Percentiles rank a stretch among this genome's conserved stretches.
Conservation (phyloP, 805 yeast genomes). For the Ogataea philodendri region DNA sequence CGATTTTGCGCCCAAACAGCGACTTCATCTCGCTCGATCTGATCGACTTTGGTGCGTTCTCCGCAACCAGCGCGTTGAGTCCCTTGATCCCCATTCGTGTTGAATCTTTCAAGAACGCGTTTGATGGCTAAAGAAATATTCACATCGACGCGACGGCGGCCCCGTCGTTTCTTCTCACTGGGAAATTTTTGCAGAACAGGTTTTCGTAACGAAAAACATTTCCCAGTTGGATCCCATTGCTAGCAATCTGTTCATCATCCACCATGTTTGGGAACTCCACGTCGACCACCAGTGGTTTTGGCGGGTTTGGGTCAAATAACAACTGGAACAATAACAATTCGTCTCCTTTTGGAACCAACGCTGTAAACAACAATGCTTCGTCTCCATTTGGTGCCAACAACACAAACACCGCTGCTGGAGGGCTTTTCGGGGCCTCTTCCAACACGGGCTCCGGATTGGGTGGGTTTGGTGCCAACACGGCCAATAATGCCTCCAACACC, state of each 20-base stretch:
- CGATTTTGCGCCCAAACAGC: conserved; percentile 93
- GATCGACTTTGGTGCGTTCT: conserved; percentile 84
- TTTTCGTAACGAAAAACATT: conserved; percentile 2
- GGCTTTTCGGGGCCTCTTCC: conserved; percentile 37
- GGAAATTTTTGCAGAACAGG: conserved; percentile 8
- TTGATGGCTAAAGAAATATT: conserved; percentile 4
- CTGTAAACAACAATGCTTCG: conserved; percentile 11
- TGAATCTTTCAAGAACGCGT: conserved; percentile 5
- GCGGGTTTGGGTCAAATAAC: conserved; percentile 38
- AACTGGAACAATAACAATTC: conserved; percentile 15
- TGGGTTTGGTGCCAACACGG: conserved; percentile 35
- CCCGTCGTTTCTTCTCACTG: neutral
- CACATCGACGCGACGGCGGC: conserved; percentile 11
- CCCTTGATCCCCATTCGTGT: conserved; percentile 51
- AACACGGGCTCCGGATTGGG: conserved; percentile 32
- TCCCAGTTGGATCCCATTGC: conserved; percentile 7
- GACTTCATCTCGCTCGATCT: conserved; percentile 77
- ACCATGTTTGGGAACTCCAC: conserved; percentile 48
- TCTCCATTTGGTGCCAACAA: conserved; percentile 32
- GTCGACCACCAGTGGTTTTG: conserved; percentile 46
- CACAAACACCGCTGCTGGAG: conserved; percentile 26
- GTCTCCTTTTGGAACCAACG: conserved; percentile 25
- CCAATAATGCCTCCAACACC: conserved; percentile 15
- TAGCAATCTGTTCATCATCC: neutral
- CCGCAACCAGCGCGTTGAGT: conserved; percentile 79